Base-by-base conservation (phyloP, 208 protist genomes). In the Acanthamoeba culbertsoni region DNA sequence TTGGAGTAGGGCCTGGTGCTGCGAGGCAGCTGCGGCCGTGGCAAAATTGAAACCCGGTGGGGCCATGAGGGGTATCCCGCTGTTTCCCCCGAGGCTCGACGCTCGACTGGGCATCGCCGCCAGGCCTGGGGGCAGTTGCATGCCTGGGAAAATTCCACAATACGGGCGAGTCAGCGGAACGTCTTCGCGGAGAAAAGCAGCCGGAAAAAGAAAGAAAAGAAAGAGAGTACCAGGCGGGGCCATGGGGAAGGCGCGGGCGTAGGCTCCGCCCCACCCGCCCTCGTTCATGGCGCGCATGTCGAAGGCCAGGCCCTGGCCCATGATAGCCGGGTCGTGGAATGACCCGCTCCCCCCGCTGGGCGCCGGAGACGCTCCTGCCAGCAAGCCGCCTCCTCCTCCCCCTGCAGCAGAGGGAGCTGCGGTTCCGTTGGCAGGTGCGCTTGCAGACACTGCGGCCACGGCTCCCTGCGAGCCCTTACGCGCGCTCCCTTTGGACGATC, bases 321-420 rank as follows among this genome's bases (percentile, higher is more conserved):
- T 84, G 23, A 84, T 84, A 26, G 73, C 73, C 37, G 73, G 73
- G 28, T 84, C 73, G 37, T 55, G 40, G 46, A 84, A 84, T 28
- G 73, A 31, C 12, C 43, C 73, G 3, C 26, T n/a, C 37, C 71
- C 71, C 23, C 20, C 26, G 68, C 23, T 14, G 26, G 35, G 35
- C 35, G 68, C 42, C 2, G 68, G n/a, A n/a, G n/a, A n/a, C n/a
- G n/a, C n/a, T n/a, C n/a, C n/a, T n/a, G n/a, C n/a, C n/a, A n/a
- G n/a, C n/a, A n/a, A n/a, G n/a, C n/a, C n/a, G n/a, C n/a, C n/a
- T n/a, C n/a, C n/a, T n/a, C n/a, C n/a, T n/a, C n/a, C n/a, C n/a
- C n/a, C n/a, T n/a, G n/a, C n/a, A n/a, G n/a, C n/a, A n/a, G n/a
- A n/a, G n/a, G n/a, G n/a, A n/a, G n/a, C n/a, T n/a, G n/a, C n/a